A percentile compares a stretch with the other conserved stretches of the same genome.
These are phyloP conservation scores for Marasmius oreades DNA, from an alignment of 1,284 basidiomycete species.

Conservation along the genomic window DNA sequence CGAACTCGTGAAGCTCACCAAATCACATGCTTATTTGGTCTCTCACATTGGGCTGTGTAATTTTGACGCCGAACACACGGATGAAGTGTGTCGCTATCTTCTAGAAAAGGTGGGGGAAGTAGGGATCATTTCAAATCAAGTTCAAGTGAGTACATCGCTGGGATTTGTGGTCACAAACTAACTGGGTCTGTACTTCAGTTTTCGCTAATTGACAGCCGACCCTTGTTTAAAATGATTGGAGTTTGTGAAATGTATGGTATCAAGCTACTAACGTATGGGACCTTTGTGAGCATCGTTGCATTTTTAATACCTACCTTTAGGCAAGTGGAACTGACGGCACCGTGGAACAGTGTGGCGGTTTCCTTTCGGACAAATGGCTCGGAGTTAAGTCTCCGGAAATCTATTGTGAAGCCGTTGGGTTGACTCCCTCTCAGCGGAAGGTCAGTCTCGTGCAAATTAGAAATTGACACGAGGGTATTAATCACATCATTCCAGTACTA, in stretches of 20 bases:
- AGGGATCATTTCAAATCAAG: constrained; percentile 58
- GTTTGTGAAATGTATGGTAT: constrained; percentile 52
- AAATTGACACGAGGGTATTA: background rate
- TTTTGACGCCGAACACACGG: constrained; percentile 51
- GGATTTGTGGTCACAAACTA: background rate
- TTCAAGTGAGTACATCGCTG: constrained; percentile 39
- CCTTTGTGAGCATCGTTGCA: constrained; percentile 37
- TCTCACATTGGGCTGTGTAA: constrained; percentile 59
- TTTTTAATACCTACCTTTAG: background rate
- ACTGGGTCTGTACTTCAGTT: constrained; percentile 34
- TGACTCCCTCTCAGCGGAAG: constrained; percentile 62
- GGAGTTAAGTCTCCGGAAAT: constrained; percentile 48
- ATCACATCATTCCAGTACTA: constrained; percentile 40
- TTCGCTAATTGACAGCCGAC: constrained; percentile 57
- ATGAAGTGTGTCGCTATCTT: constrained; percentile 54
- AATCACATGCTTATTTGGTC: constrained; percentile 33
- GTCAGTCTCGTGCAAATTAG: constrained; percentile 23
- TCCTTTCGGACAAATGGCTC: constrained; percentile 57
- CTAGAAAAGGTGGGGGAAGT: constrained; percentile 35
- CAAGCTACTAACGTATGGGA: constrained; percentile 62
- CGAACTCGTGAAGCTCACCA: constrained; percentile 38
- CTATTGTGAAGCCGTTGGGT: constrained; percentile 36
- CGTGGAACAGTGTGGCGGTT: constrained; percentile 52
- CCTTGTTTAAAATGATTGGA: constrained; percentile 52
- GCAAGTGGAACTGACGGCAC: background rate